Evolutionary conservation across 208 protist species (phyloP).

Genomic region (Borovskyia barvae): DNA sequence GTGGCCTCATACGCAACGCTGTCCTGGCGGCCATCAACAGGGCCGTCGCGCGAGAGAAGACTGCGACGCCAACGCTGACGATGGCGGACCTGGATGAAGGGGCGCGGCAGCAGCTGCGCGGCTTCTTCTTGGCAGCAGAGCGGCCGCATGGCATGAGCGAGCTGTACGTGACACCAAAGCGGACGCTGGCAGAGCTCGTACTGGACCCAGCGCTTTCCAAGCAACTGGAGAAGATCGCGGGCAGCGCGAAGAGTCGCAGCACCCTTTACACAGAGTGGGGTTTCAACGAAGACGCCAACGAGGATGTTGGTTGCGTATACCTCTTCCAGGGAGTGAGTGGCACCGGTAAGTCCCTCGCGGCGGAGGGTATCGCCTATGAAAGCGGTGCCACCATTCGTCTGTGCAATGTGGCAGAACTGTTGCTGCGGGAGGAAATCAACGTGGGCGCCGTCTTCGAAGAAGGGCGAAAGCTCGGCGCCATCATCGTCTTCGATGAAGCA

Average conservation of each 20-base stretch:
- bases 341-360: slow-evolving; percentile 86
- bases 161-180: slow-evolving; percentile 75
- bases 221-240: slow-evolving; percentile 55
- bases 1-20: slow-evolving; percentile 92
- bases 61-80: slow-evolving; percentile 41
- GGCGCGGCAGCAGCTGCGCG: slow-evolving; percentile 80
- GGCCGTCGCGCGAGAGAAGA: slow-evolving; percentile 82
- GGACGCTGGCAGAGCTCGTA: slow-evolving; percentile 71
- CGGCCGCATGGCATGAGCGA: slow-evolving; percentile 38
- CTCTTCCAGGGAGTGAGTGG: slow-evolving; percentile 86
- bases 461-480: slow-evolving; percentile 73
- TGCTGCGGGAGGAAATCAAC: slow-evolving; percentile 49
- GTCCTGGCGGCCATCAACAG: slow-evolving; percentile 77
- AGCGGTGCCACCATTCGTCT: slow-evolving; percentile 84
- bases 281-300: slow-evolving; percentile 64
- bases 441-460: slow-evolving; percentile 79
- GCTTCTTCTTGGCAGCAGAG: slow-evolving; percentile 82
- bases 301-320: slow-evolving; percentile 30
- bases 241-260: slow-evolving; percentile 73
- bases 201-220: slow-evolving; percentile 41
- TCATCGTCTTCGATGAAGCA: slow-evolving; percentile 88
- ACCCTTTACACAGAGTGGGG: slow-evolving; percentile 89
- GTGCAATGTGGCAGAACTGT: slow-evolving; percentile 75
- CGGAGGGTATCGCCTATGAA: slow-evolving; percentile 91
- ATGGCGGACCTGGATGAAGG: slow-evolving; percentile 81